These are phyloP conservation scores for Ophiobolus disseminans DNA, from an alignment of 2,329 filamentous ascomycete genomes.

Conservation along the genomic window DNA sequence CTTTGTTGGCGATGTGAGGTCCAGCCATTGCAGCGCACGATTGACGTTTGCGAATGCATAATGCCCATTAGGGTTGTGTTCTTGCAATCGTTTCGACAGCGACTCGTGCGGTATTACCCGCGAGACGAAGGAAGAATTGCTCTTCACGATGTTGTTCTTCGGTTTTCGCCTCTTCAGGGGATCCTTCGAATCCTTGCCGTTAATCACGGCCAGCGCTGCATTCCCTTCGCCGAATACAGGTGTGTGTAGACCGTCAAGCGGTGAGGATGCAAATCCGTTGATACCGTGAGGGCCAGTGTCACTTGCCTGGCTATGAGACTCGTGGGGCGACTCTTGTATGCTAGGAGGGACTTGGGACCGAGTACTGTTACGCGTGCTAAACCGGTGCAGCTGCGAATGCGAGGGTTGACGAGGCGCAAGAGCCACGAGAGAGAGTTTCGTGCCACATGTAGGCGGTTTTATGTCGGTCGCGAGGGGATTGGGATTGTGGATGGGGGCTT, in stretches of 20 bases:
- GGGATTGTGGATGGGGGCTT: slow-evolving; percentile 83
- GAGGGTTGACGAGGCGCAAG: slow-evolving; percentile 64
- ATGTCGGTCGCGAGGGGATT: slow-evolving; percentile 90
- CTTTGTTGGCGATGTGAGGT: slow-evolving; percentile 79
- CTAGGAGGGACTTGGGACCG: slow-evolving; percentile 53
- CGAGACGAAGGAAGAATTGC: slow-evolving; percentile 98
- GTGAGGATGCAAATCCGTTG: slow-evolving; percentile 45
- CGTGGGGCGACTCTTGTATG: slow-evolving; percentile 54
- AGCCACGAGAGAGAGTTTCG: slow-evolving; percentile 79
- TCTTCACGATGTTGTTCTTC: slow-evolving; percentile 98
- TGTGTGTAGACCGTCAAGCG: slow-evolving; percentile 39
- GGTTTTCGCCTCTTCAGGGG: slow-evolving; percentile 82
- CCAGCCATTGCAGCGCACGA: slow-evolving; percentile 93
- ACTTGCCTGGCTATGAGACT: slow-evolving; percentile 54
- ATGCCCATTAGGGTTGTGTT: slow-evolving; percentile 77
- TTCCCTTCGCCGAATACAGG: slow-evolving; percentile 90
- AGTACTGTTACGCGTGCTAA: slow-evolving; percentile 52
- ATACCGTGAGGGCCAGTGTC: slow-evolving; percentile 53
- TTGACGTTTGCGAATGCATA: slow-evolving; percentile 97
- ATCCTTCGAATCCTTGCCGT: slow-evolving; percentile 71
- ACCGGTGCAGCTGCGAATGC: slow-evolving; percentile 51
- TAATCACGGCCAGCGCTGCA: slow-evolving; percentile 66
- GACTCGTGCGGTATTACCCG: slow-evolving; percentile 89
- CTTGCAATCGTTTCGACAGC: slow-evolving; percentile 77
- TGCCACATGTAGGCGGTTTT: slow-evolving; percentile 82